These are phyloP conservation scores for Hypoxylon fragiforme DNA, from an alignment of 495 filamentous ascomycete genomes.

Conservation along the genomic window DNA sequence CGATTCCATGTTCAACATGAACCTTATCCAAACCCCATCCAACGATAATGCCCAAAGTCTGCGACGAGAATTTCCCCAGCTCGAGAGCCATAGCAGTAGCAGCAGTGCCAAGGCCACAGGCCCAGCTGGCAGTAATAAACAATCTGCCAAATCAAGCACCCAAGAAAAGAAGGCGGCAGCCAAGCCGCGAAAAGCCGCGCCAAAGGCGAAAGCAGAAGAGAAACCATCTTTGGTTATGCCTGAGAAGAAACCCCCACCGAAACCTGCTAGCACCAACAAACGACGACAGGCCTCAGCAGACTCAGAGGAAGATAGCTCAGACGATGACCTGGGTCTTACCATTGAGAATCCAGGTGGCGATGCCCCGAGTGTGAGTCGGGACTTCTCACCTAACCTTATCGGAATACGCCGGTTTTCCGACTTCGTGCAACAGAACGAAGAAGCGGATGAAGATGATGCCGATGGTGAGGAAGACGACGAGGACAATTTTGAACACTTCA, in stretches of 20 bases:
- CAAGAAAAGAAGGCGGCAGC: slow-evolving; percentile 28
- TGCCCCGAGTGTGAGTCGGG: slow-evolving; percentile 30
- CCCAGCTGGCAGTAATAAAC: slow-evolving; percentile 9
- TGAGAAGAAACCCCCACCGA: slow-evolving; percentile 34
- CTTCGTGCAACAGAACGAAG: slow-evolving; percentile 38
- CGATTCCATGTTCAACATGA: slow-evolving; percentile 64
- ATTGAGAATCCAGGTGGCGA: slow-evolving; percentile 51
- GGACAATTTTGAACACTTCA: slow-evolving; percentile 38
- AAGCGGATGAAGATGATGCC: slow-evolving; percentile 41
- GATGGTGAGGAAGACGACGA: slow-evolving; percentile 42
- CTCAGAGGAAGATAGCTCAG: slow-evolving; percentile 49
- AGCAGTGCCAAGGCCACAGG: slow-evolving; percentile 26
- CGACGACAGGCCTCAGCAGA: slow-evolving; percentile 28
- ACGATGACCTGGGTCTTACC: slow-evolving; percentile 49
- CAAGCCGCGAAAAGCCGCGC: slow-evolving; percentile 33
- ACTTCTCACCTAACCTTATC: slow-evolving; percentile 44
- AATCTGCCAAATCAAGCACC: slow-evolving; percentile 20
- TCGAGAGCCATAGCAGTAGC: slow-evolving; percentile 35
- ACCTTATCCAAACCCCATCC: slow-evolving; percentile 50
- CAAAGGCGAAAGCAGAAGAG: slow-evolving; percentile 31
- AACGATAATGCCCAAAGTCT: slow-evolving; percentile 44
- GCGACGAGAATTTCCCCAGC: slow-evolving; percentile 47
- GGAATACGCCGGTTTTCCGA: slow-evolving; percentile 47
- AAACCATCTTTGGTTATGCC: slow-evolving; percentile 26
- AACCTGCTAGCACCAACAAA: slow-evolving; percentile 24